phyloP scores from a whole-genome alignment of 2,329 filamentous ascomycete genomes.

The Tricladium varicosporioides region DNA sequence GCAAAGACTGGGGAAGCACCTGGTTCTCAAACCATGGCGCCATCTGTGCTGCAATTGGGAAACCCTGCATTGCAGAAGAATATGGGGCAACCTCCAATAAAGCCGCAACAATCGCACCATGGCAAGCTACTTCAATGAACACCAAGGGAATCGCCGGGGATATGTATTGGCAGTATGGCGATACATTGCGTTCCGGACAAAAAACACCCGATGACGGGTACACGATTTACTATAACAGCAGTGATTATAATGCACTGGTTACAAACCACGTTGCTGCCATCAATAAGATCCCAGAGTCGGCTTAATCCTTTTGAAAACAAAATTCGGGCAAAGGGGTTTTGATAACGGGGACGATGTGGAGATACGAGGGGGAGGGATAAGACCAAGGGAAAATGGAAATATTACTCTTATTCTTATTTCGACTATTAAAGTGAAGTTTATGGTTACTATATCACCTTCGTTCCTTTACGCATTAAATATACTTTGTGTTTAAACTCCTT shows the following conservation, averaged over 20 bases:
- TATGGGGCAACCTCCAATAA: slow-evolving; percentile 35
- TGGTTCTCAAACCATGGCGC: slow-evolving; percentile 47
- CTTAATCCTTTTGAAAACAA: too few species aligned
- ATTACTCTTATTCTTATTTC: too few species aligned
- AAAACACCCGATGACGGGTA: slow-evolving; percentile 23
- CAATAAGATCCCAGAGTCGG: too few species aligned
- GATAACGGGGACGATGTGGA: too few species aligned
- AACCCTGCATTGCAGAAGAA: slow-evolving; percentile 41
- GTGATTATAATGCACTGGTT: background rate
- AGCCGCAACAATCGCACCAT: slow-evolving; percentile 22
- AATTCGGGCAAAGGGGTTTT: too few species aligned
- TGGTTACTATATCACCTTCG: too few species aligned
- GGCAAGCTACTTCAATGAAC: slow-evolving; percentile 25
- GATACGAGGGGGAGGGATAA: too few species aligned
- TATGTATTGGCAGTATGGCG: slow-evolving; percentile 31
- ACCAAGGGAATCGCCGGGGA: slow-evolving; percentile 24
- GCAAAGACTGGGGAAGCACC: slow-evolving; percentile 35
- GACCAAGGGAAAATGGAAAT: too few species aligned
- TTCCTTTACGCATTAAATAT: too few species aligned
- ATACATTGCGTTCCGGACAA: slow-evolving; percentile 15
- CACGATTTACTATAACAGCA: slow-evolving; percentile 23
- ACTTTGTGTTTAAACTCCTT: too few species aligned
- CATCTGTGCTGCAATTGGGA: slow-evolving; percentile 37
- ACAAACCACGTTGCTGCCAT: too few species aligned
- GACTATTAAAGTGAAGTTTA: too few species aligned